phyloP scores from a whole-genome alignment of 768 basidiomycete species.

The Mycena alexandri region DNA sequence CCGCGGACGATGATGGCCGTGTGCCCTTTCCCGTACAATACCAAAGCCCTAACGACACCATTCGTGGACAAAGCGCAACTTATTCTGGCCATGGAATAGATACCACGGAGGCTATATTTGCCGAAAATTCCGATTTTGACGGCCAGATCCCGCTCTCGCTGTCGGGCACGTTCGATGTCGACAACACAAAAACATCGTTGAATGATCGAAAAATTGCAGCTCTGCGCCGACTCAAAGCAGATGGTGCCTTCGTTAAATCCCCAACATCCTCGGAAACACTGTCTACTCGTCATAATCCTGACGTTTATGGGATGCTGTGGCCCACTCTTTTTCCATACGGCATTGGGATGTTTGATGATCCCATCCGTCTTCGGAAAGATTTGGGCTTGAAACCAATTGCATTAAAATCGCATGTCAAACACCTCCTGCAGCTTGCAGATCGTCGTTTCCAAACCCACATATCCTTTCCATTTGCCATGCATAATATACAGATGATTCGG shows the following conservation, averaged over 20 bases:
- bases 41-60: constrained; percentile 17
- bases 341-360: constrained; percentile 32
- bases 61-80: constrained; percentile 27
- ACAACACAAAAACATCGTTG: not conserved
- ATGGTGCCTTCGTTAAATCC: not conserved
- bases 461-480: constrained; percentile 28
- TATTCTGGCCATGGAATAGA: constrained; percentile 36
- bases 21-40: constrained; percentile 29
- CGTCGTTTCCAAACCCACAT: constrained; percentile 31
- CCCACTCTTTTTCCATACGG: constrained; percentile 27
- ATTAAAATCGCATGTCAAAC: constrained; percentile 6
- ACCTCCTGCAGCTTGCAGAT: constrained; percentile 16
- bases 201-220: not conserved
- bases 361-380: not conserved
- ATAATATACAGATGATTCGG: constrained; percentile 28
- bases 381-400: constrained; percentile 1
- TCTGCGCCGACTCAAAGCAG: not conserved
- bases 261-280: not conserved
- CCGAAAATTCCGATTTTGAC: not conserved
- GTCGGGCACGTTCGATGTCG: not conserved
- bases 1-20: constrained; percentile 13
- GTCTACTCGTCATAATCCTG: constrained; percentile 32
- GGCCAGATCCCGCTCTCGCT: not conserved
- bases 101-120: constrained; percentile 17
- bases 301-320: constrained; percentile 35